Base-by-base conservation (phyloP, 1,139 yeast species). In the Kluyveromyces sp. region DNA sequence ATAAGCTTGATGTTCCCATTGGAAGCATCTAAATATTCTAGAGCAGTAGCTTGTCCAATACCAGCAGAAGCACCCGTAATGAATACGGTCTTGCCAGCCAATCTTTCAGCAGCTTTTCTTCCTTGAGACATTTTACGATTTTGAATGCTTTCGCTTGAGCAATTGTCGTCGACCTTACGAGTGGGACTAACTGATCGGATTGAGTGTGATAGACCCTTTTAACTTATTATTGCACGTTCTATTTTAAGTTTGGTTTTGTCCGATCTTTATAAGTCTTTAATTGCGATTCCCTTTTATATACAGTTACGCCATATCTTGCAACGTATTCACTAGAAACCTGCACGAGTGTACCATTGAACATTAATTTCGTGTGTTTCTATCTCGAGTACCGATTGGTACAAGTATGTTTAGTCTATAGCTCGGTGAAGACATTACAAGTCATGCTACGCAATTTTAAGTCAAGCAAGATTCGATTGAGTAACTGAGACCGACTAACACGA, bases 21-120 rank as follows among this genome's bases (percentile, higher is more conserved):
- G 15, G 89, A 70, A 12, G 88, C 85, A 22, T 68, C 73, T 39
- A 85, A 83, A 51, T 83, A 79, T 58, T 83, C 88, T 31, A 68
- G 57, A 2, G 94, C 94, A 11, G 88, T 81, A 19, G 92, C 88
- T 56, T 74, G 74, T 26, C 94, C 94, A 55, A 83, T 83, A 62
- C 77, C 61, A 63, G 80, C 59, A 56, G 72, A 68, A 4, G 73
- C 73, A 50, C 73, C 73, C 3, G 73, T 68, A 46, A 69, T 68
- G 39, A 68, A 61, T 35, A 66, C 57, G 2, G 67, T 67, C 49
- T 69, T 68, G 29, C 78, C 80, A 46, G 61, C 55, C 26, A 67
- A 57, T 54, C 69, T 63, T 51, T 63, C 63, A 22, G 65, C 59
- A 16, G 71, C 69, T 45, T 59, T 60, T 52, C 58, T 57, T 28